phyloP scores from a whole-genome alignment of 2,329 filamentous ascomycete genomes.

The Penicillium sp. region DNA sequence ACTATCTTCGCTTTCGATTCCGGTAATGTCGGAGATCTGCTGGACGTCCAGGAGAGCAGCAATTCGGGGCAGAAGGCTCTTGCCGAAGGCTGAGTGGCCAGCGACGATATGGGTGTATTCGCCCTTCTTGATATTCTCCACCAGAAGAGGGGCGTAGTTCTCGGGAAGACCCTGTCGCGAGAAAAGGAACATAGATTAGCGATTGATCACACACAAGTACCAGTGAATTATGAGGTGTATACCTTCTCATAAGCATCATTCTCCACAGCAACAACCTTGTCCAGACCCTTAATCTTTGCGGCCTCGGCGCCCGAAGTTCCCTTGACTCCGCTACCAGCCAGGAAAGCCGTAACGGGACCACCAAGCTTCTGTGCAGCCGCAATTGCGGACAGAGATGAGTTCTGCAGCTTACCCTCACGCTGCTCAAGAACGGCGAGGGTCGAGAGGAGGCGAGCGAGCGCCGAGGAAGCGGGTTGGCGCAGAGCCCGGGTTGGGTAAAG shows the following conservation, averaged over 20 bases:
- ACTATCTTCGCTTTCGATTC: conserved; percentile 85
- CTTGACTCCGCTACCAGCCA: conserved; percentile 81
- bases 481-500: conserved; percentile 44
- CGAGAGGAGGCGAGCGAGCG: conserved; percentile 73
- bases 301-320: conserved; percentile 74
- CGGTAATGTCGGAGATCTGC: conserved; percentile 90
- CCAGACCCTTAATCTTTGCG: conserved; percentile 84
- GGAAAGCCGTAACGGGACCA: conserved; percentile 81
- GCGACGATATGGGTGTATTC: conserved; percentile 91
- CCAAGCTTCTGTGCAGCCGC: conserved; percentile 86
- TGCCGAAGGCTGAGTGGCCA: conserved; percentile 93
- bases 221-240: conserved; percentile 1
- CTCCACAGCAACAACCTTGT: conserved; percentile 88
- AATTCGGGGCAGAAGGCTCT: conserved; percentile 88
- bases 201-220: not conserved
- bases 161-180: conserved; percentile 76
- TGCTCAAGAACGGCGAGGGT: conserved; percentile 93
- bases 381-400: conserved; percentile 80
- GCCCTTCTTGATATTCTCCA: conserved; percentile 96
- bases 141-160: conserved; percentile 89
- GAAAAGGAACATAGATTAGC: conserved; percentile 1
- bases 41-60: conserved; percentile 90
- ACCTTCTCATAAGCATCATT: conserved; percentile 93
- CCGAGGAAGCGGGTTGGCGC: conserved; percentile 56
- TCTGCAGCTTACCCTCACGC: conserved; percentile 82